Evolutionary conservation across 331 rosid species (phyloP).

Genomic region (Acacia concinna): DNA sequence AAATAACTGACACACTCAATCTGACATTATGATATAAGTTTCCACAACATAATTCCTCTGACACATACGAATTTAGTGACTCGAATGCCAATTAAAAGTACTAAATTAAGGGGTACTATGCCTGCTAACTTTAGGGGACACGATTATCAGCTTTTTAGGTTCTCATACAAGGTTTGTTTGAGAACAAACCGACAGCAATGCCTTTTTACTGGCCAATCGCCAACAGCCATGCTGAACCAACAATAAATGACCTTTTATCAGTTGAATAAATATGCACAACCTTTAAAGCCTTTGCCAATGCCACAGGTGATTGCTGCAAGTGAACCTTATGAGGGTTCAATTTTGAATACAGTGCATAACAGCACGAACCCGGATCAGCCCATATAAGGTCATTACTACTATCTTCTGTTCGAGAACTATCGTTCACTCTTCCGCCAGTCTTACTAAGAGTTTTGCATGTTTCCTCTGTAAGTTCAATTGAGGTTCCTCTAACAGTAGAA

Average conservation of each 20-base stretch:
- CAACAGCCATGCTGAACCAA: constrained; percentile 21
- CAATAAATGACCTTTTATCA: constrained; percentile 10
- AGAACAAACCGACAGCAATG: constrained; percentile 26
- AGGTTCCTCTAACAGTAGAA: constrained; percentile 36
- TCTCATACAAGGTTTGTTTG: constrained; percentile 7
- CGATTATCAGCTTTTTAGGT: neutral
- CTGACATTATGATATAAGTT: neutral
- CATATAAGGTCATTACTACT: constrained; percentile 53
- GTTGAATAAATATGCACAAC: constrained; percentile 38
- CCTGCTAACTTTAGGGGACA: neutral
- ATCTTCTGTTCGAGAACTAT: constrained; percentile 48
- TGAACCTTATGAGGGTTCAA: constrained; percentile 61
- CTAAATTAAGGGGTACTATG: neutral
- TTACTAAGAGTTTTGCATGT: constrained; percentile 28
- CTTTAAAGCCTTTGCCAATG: constrained; percentile 95
- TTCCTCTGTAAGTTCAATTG: constrained; percentile 29
- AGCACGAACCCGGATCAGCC: constrained; percentile 91
- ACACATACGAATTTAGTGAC: too few species aligned
- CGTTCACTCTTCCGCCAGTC: constrained; percentile 33
- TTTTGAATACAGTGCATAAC: constrained; percentile 78
- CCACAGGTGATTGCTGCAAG: constrained; percentile 87
- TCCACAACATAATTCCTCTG: neutral
- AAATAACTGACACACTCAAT: neutral
- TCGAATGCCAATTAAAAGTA: neutral
- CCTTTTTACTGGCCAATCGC: neutral